phyloP scores from a whole-genome alignment of 2,329 filamentous ascomycete genomes.

The Sporothrix globosa region DNA sequence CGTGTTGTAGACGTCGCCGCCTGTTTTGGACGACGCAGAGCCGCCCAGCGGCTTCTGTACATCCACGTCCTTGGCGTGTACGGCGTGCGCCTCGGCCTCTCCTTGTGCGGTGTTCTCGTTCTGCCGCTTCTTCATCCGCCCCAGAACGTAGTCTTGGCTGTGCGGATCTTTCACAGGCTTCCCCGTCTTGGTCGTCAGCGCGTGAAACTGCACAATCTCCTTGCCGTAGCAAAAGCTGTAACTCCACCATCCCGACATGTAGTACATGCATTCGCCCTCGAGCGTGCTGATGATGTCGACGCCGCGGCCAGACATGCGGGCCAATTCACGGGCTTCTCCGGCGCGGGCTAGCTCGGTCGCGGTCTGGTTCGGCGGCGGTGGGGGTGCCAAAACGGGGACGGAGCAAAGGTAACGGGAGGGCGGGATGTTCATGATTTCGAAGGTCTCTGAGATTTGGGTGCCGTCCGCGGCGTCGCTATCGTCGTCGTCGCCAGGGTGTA shows the following conservation, averaged over 20 bases:
- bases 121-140: conserved; percentile 52
- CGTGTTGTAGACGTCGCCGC: conserved; percentile 51
- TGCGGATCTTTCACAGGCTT: conserved; percentile 77
- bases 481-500: conserved; percentile 36
- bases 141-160: conserved; percentile 76
- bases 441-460: conserved; percentile 52
- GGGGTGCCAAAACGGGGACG: conserved; percentile 70
- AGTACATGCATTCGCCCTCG: conserved; percentile 79
- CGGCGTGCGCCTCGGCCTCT: conserved; percentile 3
- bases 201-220: conserved; percentile 88
- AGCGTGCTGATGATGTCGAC: conserved; percentile 79
- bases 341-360: conserved; percentile 68
- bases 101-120: neutral
- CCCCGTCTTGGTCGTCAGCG: conserved; percentile 70
- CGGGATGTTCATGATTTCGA: conserved; percentile 75
- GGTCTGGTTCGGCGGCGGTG: conserved; percentile 62
- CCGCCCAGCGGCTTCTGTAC: conserved; percentile 31
- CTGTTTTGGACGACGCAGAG: conserved; percentile 2
- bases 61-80: conserved; percentile 34
- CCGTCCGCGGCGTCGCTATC: conserved; percentile 42
- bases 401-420: conserved; percentile 79
- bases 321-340: conserved; percentile 79
- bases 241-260: conserved; percentile 88
- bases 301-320: conserved; percentile 73
- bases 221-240: conserved; percentile 92